These are phyloP conservation scores for Ceriops zippeliana DNA, from an alignment of 345 rosid species.

Conservation along the genomic window DNA sequence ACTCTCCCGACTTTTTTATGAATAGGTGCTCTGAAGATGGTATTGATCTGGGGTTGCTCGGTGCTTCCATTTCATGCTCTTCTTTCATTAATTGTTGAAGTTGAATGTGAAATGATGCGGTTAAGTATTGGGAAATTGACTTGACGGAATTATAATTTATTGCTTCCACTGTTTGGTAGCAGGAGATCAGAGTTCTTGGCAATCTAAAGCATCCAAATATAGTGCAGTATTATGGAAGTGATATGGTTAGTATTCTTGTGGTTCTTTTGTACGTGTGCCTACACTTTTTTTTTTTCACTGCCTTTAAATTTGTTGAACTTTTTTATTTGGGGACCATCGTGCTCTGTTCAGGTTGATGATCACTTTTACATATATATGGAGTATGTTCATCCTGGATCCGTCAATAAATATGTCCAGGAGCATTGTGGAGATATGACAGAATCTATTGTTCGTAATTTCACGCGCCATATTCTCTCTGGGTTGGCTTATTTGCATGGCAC, in stretches of 20 bases:
- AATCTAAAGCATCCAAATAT: constrained; percentile 58
- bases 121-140: neutral
- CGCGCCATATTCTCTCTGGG: constrained; percentile 67
- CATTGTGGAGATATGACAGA: constrained; percentile 59
- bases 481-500: constrained; percentile 57
- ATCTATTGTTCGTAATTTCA: constrained; percentile 65
- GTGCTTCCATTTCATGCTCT: neutral
- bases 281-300: neutral
- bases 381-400: constrained; percentile 63
- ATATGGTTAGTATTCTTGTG: constrained; percentile 39
- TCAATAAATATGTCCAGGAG: constrained; percentile 49
- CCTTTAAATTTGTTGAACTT: constrained; percentile 5
- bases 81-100: neutral
- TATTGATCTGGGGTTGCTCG: neutral
- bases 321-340: constrained; percentile 13
- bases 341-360: constrained; percentile 48
- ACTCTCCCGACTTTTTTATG: neutral
- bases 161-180: constrained; percentile 14
- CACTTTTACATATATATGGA: constrained; percentile 63
- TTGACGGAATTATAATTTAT: neutral
- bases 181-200: constrained; percentile 59
- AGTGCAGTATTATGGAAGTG: constrained; percentile 72
- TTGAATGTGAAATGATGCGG: neutral
- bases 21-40: neutral
- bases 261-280: neutral